These are phyloP conservation scores for Hypoxylon subgilvum DNA, from an alignment of 495 filamentous ascomycete species.

Conservation along the genomic window DNA sequence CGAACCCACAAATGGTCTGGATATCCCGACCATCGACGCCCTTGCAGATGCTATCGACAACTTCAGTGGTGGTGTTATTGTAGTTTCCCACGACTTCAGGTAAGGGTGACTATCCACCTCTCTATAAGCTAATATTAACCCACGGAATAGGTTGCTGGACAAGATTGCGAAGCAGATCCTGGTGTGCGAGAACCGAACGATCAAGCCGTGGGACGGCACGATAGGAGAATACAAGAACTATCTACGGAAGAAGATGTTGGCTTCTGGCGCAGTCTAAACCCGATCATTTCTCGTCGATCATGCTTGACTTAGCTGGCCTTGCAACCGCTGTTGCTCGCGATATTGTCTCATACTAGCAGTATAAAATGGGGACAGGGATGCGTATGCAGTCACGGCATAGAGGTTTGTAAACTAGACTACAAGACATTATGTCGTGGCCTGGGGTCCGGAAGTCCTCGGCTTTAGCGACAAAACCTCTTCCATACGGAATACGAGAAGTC, in stretches of 20 bases:
- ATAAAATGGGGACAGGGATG: slow-evolving; percentile 4
- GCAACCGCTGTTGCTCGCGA: background rate
- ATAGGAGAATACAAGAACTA: slow-evolving; percentile 98
- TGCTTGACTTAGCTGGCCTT: background rate
- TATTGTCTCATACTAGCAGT: slow-evolving; percentile 9
- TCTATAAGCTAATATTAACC: slow-evolving; percentile 27
- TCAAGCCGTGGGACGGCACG: slow-evolving; percentile 82
- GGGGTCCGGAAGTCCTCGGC: slow-evolving; percentile 23
- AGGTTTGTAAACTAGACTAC: slow-evolving; percentile 35
- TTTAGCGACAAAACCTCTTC: background rate
- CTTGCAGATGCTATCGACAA: slow-evolving; percentile 97
- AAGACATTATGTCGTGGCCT: slow-evolving; percentile 21
- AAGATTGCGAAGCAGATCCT: slow-evolving; percentile 99
- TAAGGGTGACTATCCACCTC: slow-evolving; percentile 50
- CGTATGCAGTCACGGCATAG: slow-evolving; percentile 20
- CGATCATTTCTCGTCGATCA: background rate
- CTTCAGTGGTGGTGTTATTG: slow-evolving; percentile 94
- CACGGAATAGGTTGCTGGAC: slow-evolving; percentile 76
- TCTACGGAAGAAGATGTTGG: slow-evolving; percentile 95
- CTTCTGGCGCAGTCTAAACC: slow-evolving; percentile 65
- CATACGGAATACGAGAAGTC: slow-evolving; percentile 12
- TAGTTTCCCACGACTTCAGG: slow-evolving; percentile 98
- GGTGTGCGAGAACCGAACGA: slow-evolving; percentile 95
- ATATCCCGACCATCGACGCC: slow-evolving; percentile 98
- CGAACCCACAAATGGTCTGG: slow-evolving; percentile 98